Percentiles rank a stretch among this genome's conserved stretches.
Evolutionary conservation across 1,139 yeast species (phyloP).

Genomic region (Geotrichum siamense): DNA sequence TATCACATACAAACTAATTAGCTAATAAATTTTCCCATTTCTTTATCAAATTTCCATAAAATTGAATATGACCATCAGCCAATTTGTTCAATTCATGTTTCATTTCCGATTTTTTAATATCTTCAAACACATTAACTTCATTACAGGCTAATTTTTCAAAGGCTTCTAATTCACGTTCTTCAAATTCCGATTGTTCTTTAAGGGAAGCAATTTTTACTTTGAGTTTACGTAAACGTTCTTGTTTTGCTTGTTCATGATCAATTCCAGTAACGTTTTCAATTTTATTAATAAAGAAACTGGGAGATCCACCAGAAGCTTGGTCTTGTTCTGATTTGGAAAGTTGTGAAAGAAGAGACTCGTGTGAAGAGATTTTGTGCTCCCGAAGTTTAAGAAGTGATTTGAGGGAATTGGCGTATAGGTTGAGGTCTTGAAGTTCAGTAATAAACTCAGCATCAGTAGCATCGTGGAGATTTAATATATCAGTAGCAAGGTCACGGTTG

Average conservation of each 20-base stretch:
- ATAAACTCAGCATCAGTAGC: conserved; percentile 76
- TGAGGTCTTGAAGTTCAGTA: conserved; percentile 76
- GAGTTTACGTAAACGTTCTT: conserved; percentile 45
- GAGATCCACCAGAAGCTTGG: conserved; percentile 53
- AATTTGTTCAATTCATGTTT: conserved; percentile 60
- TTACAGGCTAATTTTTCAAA: conserved; percentile 56
- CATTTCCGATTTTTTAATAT: conserved; percentile 70
- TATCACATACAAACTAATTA: too few species aligned
- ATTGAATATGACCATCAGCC: conserved; percentile 69
- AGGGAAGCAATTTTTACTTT: conserved; percentile 55
- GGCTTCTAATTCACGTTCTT: conserved; percentile 63
- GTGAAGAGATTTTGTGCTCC: conserved; percentile 85
- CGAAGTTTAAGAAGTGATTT: conserved; percentile 72
- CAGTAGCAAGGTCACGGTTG: conserved; percentile 43
- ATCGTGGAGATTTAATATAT: conserved; percentile 45
- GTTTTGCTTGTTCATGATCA: conserved; percentile 49
- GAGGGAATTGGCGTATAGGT: conserved; percentile 72
- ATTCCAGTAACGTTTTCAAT: conserved; percentile 56
- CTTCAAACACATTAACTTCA: conserved; percentile 79
- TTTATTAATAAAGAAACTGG: conserved; percentile 48
- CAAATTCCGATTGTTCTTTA: conserved; percentile 51
- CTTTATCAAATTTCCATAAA: conserved; percentile 42
- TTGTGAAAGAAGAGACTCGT: conserved; percentile 79
- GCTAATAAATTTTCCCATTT: conserved; percentile 18
- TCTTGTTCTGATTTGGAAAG: conserved; percentile 64